These are phyloP conservation scores for Colletotrichum somersetense DNA, from an alignment of 2,329 filamentous ascomycete species.

Conservation along the genomic window DNA sequence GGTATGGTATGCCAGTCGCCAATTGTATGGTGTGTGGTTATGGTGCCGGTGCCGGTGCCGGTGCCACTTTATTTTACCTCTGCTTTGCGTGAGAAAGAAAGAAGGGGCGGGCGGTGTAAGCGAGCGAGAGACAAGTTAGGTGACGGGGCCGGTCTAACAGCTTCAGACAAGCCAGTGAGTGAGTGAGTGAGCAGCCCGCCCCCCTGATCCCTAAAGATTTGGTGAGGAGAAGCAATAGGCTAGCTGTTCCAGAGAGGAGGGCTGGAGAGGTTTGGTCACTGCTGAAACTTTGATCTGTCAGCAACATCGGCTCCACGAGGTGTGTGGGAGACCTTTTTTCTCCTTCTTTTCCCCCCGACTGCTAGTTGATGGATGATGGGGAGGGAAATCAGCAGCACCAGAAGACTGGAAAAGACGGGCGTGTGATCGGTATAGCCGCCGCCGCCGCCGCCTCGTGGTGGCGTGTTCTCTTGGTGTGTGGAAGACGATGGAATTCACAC, in stretches of 20 bases:
- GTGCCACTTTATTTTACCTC: slow-evolving; percentile 17
- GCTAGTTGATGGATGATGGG: slow-evolving; percentile 5
- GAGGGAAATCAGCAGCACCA: slow-evolving; percentile 9
- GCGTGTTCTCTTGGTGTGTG: not conserved
- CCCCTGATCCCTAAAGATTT: slow-evolving; percentile 1
- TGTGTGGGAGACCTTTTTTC: not conserved
- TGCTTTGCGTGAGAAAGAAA: slow-evolving; percentile 8
- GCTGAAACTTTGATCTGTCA: slow-evolving; percentile 36
- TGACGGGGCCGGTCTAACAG: slow-evolving; percentile 17
- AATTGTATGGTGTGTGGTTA: not conserved
- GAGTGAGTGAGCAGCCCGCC: too few relatives aligned
- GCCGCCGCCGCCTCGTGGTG: slow-evolving; percentile 1
- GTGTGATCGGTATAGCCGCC: slow-evolving; percentile 27
- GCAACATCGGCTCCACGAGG: slow-evolving; percentile 22
- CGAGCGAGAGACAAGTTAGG: slow-evolving; percentile 25
- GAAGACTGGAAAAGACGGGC: not conserved
- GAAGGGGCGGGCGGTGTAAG: slow-evolving; percentile 33
- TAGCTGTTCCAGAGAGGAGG: slow-evolving; percentile 39
- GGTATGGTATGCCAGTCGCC: not conserved
- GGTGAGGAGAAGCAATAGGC: slow-evolving; percentile 37
- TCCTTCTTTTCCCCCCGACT: not conserved
- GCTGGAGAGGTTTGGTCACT: slow-evolving; percentile 36
- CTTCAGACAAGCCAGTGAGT: not conserved
- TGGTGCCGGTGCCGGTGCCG: slow-evolving; percentile 11
- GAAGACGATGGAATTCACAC: slow-evolving; percentile 1